Evolutionary conservation across 495 filamentous ascomycete species (phyloP).

Genomic region (Arthonia radiata): DNA sequence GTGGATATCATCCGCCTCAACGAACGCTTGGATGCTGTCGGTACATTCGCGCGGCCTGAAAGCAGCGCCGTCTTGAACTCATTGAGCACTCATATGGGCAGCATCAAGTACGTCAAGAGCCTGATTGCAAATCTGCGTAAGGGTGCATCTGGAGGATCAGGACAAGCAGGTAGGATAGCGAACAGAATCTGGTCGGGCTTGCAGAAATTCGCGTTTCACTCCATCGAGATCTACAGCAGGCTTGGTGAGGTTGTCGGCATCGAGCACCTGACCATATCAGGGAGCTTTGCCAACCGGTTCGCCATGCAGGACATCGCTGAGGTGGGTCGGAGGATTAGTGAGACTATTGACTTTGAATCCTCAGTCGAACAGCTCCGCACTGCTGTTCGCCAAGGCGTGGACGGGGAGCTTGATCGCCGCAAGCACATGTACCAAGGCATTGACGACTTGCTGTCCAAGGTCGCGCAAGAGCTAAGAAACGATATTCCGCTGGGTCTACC

Average conservation of each 20-base stretch:
- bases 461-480: slow-evolving; percentile 24
- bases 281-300: too few relatives aligned
- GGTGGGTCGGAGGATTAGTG: slow-evolving; percentile 44
- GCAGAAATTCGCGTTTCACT: slow-evolving; percentile 38
- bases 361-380: slow-evolving; percentile 51
- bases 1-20: slow-evolving; percentile 38
- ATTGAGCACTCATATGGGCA: too few relatives aligned
- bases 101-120: too few relatives aligned
- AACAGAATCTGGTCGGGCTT: slow-evolving; percentile 49
- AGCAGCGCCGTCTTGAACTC: slow-evolving; percentile 31
- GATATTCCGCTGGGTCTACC: slow-evolving; percentile 35
- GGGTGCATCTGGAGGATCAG: slow-evolving; percentile 40
- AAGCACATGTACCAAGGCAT: slow-evolving; percentile 58
- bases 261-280: slow-evolving; percentile 27
- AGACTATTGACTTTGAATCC: slow-evolving; percentile 61
- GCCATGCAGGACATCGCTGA: slow-evolving; percentile 27
- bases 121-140: slow-evolving; percentile 66
- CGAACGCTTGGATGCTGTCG: slow-evolving; percentile 48
- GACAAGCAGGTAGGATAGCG: slow-evolving; percentile 29
- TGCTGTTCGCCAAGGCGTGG: slow-evolving; percentile 45
- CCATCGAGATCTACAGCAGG: slow-evolving; percentile 40
- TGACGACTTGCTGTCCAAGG: slow-evolving; percentile 35
- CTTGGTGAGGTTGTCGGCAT: slow-evolving; percentile 35
- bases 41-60: slow-evolving; percentile 40
- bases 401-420: slow-evolving; percentile 51